These are phyloP conservation scores for Capsicum pubescens DNA, from an alignment of 257 asterid species.

Conservation along the genomic window DNA sequence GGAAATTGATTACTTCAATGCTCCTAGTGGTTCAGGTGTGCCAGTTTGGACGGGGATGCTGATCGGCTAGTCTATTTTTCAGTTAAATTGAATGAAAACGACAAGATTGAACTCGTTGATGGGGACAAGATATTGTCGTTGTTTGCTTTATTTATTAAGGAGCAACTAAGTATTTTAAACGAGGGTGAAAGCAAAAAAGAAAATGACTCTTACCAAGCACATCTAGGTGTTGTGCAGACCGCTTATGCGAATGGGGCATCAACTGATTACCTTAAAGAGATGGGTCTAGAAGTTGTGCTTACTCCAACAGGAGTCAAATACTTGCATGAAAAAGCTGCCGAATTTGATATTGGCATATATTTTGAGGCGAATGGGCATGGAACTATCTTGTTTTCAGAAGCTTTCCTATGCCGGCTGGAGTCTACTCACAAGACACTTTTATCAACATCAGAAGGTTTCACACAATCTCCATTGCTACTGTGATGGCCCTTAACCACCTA, in stretches of 20 bases:
- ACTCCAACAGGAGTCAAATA: conserved; percentile 96
- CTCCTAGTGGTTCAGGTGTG: conserved; percentile 85
- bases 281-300: conserved; percentile 76
- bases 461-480: conserved; percentile 30
- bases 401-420: conserved; percentile 65
- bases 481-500: background rate
- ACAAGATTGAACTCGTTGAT: conserved; percentile 80
- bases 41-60: conserved; percentile 97
- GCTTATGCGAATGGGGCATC: conserved; percentile 99
- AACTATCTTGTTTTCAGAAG: conserved; percentile 85
- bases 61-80: conserved; percentile 93
- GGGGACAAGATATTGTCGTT: conserved; percentile 97
- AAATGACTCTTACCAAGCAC: conserved; percentile 48
- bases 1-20: conserved; percentile 42
- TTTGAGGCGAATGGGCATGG: conserved; percentile 99
- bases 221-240: conserved; percentile 83
- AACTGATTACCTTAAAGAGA: conserved; percentile 74
- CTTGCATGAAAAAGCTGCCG: conserved; percentile 91
- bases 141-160: conserved; percentile 81
- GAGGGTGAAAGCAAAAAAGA: conserved; percentile 48
- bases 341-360: conserved; percentile 86
- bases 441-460: conserved; percentile 63
- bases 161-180: conserved; percentile 63
- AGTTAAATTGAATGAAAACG: conserved; percentile 51
- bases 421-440: conserved; percentile 51